Base-by-base conservation (phyloP, 1,284 basidiomycete genomes). In the Prillingera fragicola region DNA sequence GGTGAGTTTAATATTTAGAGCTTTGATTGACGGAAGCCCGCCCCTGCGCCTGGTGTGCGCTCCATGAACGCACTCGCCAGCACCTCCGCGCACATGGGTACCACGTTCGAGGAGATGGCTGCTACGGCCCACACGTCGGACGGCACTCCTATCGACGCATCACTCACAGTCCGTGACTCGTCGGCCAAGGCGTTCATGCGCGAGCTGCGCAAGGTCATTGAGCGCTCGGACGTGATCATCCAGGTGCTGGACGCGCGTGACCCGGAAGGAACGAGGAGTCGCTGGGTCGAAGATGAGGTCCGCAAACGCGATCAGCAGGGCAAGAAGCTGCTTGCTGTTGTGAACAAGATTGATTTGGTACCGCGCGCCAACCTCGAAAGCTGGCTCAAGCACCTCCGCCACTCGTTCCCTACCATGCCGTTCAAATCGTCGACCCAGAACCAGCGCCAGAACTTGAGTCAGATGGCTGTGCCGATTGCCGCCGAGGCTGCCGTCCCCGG, bases 301-400 rank as follows among this genome's bases (percentile, higher is more conserved):
- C 75, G 85, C 40, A 77, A 86, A 57, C 75, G 87, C 27, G 88
- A 90, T 62, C 76, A 76, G 26, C 84, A 92, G 55, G 85, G 89
- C 9, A 95, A 95, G 74, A 84, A 82, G 64, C 73, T 95, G 27
- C 80, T 96, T 1, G 87, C 89, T 41, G 87, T 94, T 4, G 68
- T 95, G 19, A 95, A 95, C 70, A 95, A 95, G 74, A 85, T 94
- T 50, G 90, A 96, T 67, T 78, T 98, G 5, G 84, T 98, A 3
- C 90, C 94, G 3, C 78, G 82, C 39, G 79, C 82, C 14, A 95
- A 95, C 59, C 87, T 92, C 4, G 84, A 92, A 63, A 78, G 79
- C 29, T 98, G 94, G 94, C 76, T 97, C 18, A 82, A 82, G 49
- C 81, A 94, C 66, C 79, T 98, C 5, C 83, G 91, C 12, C 87